phyloP scores from a whole-genome alignment of 768 basidiomycete species.

The Artomyces pyxidatus region DNA sequence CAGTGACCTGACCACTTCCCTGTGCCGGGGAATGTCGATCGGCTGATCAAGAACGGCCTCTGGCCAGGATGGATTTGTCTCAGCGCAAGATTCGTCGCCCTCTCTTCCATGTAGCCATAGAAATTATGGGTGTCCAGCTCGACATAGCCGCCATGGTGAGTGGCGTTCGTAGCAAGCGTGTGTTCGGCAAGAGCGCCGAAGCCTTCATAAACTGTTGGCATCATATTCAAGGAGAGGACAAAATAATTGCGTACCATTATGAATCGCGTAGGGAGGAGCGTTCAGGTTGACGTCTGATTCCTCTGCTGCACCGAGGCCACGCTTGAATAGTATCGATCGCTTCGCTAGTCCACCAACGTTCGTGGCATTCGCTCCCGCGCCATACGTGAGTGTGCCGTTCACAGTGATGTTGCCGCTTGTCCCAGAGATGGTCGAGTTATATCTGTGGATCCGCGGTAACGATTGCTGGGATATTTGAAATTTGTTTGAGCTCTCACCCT shows the following conservation, averaged over 20 bases:
- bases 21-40: conserved; percentile 60
- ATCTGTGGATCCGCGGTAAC: no score
- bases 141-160: conserved; percentile 50
- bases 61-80: conserved; percentile 44
- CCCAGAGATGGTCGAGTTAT: conserved; percentile 52
- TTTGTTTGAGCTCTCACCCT: no score
- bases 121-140: conserved; percentile 67
- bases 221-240: neutral
- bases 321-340: conserved; percentile 23
- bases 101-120: conserved; percentile 66
- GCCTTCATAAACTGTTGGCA: conserved; percentile 25
- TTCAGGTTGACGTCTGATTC: conserved; percentile 34
- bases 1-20: conserved; percentile 71
- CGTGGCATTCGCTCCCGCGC: conserved; percentile 17
- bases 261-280: conserved; percentile 58
- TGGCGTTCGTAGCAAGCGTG: conserved; percentile 64
- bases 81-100: conserved; percentile 53
- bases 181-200: conserved; percentile 42
- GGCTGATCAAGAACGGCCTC: conserved; percentile 64
- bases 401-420: conserved; percentile 71
- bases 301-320: conserved; percentile 43
- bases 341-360: neutral
- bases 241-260: conserved; percentile 45
- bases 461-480: no score
- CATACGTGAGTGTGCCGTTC: conserved; percentile 53